These are phyloP conservation scores for Pythium brachiatum DNA, from an alignment of 352 stramenopile genomes.

Conservation along the genomic window DNA sequence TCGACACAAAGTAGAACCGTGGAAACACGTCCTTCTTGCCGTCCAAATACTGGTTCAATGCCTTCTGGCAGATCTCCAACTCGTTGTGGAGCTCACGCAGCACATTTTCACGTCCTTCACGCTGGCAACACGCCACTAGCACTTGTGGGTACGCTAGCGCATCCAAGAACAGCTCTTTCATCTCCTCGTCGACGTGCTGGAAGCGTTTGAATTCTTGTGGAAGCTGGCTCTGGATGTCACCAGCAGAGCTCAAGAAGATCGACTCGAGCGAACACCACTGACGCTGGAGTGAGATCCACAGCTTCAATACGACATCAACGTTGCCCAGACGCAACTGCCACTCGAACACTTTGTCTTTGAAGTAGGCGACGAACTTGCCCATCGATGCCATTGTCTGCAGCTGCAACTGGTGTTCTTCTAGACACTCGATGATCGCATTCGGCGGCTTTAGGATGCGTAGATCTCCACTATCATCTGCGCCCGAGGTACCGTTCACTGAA, in stretches of 20 bases:
- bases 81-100: conserved; percentile 84
- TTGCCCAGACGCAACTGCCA: conserved; percentile 92
- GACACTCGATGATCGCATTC: conserved; percentile 90
- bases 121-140: conserved; percentile 65
- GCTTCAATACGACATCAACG: conserved; percentile 91
- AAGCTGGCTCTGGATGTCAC: conserved; percentile 92
- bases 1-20: conserved; percentile 97
- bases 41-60: conserved; percentile 95
- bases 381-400: conserved; percentile 96
- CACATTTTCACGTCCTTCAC: conserved; percentile 74
- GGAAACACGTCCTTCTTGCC: conserved; percentile 96
- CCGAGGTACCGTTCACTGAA: conserved; percentile 28
- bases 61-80: conserved; percentile 95
- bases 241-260: conserved; percentile 91
- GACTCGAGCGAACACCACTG: conserved; percentile 93
- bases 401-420: conserved; percentile 95
- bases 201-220: conserved; percentile 91
- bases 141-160: conserved; percentile 67
- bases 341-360: conserved; percentile 93
- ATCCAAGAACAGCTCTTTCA: conserved; percentile 71
- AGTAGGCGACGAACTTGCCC: conserved; percentile 95
- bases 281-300: conserved; percentile 91
- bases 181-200: conserved; percentile 84
- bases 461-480: conserved; percentile 49
- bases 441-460: conserved; percentile 89